Base-by-base conservation (phyloP, 495 filamentous ascomycete genomes). In the Filosporella fistucella region DNA sequence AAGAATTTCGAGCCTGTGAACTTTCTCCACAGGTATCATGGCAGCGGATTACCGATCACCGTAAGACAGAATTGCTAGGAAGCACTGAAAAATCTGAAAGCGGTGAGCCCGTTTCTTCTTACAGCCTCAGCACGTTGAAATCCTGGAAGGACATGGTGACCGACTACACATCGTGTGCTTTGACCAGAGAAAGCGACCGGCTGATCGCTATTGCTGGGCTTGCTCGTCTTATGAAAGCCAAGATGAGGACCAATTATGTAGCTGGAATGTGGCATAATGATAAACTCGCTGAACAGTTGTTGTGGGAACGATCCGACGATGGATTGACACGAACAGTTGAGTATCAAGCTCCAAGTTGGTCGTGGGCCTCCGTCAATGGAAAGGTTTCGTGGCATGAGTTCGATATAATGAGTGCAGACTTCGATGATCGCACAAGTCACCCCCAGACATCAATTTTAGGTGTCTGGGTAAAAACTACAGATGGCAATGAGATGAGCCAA, bases 161-260 rank as follows among this genome's bases (percentile, higher is more conserved):
- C 11, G 25, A 21, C 20, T 43, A 43, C 25, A 29, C 11, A 9
- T 8, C 18, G 32, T 37, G 46, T 16, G 16, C 22, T 3, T 21
- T 49, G 10, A 49, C 46, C 22, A 32, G 28, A 12, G 37, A 42
- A 33, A 4, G 14, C 8, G 46, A 49, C 35, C 40, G 42, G 22
- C 21, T 49, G 16, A 20, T 37, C 11, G 46, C 46, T 22, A 14
- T 49, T 13, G 32, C 46, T 12, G 46, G 46, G 10, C 13, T 49
- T 6, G 46, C 46, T 17, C 13, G 28, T 2, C 18, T 24, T 3
- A 22, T 42, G 11, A 7, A 16, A 7, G 6, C 33, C 5, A 14
- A 5, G 7, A 36, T 36, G 6, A 7, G n/a, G 5, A 17, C 7
- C 7, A 14, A 16, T 7, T 36, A 36, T 36, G 33, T 36, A 16